Evolutionary conservation across 176 grass and related monocot genomes (phyloP), one percentile per base, ranked within the genome.

Genomic region (Carex parvula): DNA sequence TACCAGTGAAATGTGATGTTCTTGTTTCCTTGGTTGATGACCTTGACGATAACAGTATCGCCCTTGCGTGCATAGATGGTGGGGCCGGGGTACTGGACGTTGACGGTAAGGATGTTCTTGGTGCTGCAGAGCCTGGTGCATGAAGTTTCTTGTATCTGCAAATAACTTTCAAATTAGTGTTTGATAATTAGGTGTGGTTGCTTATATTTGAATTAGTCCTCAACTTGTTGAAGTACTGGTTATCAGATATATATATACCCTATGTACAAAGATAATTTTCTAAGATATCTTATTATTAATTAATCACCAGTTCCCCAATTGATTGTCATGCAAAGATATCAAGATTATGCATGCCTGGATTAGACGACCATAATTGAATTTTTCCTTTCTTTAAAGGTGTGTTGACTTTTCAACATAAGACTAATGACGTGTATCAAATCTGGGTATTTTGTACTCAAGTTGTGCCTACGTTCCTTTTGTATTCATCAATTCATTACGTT

Each of bases 121-220:
- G n/a, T n/a, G n/a, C n/a, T n/a, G n/a, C n/a, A n/a, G 42, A 95
- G 87, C 64, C 90, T 24, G 0, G 88, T 95, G 30, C 88, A 83
- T 29, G 85, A 76, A 22, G 84, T 74, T 84, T 95, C 79, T 88
- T 85, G 81, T 53, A 95, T 87, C 93, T 92, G 79, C 50, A 84
- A 80, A 24, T 29, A 1, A 64, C 26, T 29, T 29, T 13, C 39
- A 41, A 44, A 44, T 44, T 44, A 44, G 41, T 44, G 42, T 44
- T 48, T 48, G n/a, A n/a, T n/a, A 42, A 37, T 44, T 73, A 18
- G 2, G 7, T 29, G 24, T 29, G 22, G 22, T 22, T 64, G 10
- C 22, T 22, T 22, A 13, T 64, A 29, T 4, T 26, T 64, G 2
- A 64, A 64, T 26, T 29, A 22, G 42, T 64, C 61, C 1, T 64